Base-by-base conservation (phyloP, 208 protist genomes). In the Angomonas deanei region DNA sequence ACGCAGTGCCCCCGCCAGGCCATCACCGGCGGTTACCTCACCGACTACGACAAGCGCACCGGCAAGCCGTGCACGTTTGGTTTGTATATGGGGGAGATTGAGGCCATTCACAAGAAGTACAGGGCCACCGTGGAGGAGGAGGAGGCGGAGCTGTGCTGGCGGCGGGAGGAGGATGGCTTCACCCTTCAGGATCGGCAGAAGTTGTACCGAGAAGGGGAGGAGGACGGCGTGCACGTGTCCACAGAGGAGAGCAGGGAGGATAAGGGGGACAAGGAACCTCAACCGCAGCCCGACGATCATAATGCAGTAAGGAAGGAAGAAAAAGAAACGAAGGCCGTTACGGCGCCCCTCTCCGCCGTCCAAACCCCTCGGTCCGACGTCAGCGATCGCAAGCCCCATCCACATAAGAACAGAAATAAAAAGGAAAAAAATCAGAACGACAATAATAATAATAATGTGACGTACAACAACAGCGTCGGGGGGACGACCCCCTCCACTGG, bases 41-140 rank as follows among this genome's bases (percentile, higher is more conserved):
- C 72, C 10, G 74, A 78, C 53, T 60, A 58, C 31, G 70, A 82
- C 47, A 52, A 28, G 2, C 23, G 11, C 6, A 81, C 64, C 0
- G 70, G 70, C 10, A 76, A 68, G 31, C 75, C 75, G 13, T 81
- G 75, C 56, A 81, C 75, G 8, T 81, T 81, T 68, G 75, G 75
- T 13, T 47, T 74, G 15, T 26, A 28, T 26, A 56, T 59, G 13
- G 59, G 10, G 4, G 46, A 77, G 59, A 17, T 65, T 4, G 39
- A 31, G 11, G 23, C 50, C 11, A 42, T 42, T 42, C 36, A 42
- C 36, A 15, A 42, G 15, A 15, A 42, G 50, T 30, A 6, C 15
- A 4, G 23, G 50, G 5, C 21, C 21, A 6, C 8, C 21, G 21
- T 53, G 47, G 8, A 53, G 11, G 47, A 53, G 36, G 36, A 42